phyloP scores from a whole-genome alignment of 2,329 filamentous ascomycete species.

The Xylaria sp. region DNA sequence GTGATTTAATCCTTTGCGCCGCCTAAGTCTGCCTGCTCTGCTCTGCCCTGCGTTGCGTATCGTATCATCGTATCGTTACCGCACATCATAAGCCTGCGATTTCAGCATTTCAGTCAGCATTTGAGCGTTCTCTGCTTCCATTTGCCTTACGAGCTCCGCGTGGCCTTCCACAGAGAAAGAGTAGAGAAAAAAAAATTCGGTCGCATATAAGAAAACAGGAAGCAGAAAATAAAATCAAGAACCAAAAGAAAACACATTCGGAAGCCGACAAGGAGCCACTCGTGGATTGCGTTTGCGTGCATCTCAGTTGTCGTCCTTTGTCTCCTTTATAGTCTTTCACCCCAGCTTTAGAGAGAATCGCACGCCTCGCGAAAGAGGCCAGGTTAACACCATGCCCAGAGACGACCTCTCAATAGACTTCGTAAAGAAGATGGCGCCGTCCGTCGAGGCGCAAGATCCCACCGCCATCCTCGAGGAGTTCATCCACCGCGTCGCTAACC shows the following conservation, averaged over 20 bases:
- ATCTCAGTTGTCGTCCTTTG: constrained; percentile 7
- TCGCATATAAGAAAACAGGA: constrained; percentile 22
- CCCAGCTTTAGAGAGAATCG: constrained; percentile 14
- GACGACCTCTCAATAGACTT: constrained; percentile 68
- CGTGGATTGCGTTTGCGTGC: constrained; percentile 8
- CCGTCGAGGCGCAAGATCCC: constrained; percentile 54
- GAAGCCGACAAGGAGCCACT: constrained; percentile 2
- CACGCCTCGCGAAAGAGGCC: constrained; percentile 29
- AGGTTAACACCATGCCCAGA: constrained; percentile 65
- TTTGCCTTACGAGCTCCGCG: constrained; percentile 8
- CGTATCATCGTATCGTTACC: neutral
- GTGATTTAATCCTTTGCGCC: constrained; percentile 20
- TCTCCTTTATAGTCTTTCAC: neutral
- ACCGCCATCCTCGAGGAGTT: constrained; percentile 73
- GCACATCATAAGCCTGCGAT: constrained; percentile 2
- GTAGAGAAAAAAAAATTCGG: constrained; percentile 20
- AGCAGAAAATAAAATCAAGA: constrained; percentile 30
- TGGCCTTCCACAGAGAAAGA: constrained; percentile 23
- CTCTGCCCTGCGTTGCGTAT: constrained; percentile 16
- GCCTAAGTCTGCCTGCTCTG: neutral
- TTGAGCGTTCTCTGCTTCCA: neutral
- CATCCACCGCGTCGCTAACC: constrained; percentile 67
- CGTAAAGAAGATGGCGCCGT: constrained; percentile 59
- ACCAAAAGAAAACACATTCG: constrained; percentile 25
- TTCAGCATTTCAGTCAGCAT: neutral